Evolutionary conservation across 495 filamentous ascomycete genomes (phyloP).

Genomic region (Annulohypoxylon maeteangense): DNA sequence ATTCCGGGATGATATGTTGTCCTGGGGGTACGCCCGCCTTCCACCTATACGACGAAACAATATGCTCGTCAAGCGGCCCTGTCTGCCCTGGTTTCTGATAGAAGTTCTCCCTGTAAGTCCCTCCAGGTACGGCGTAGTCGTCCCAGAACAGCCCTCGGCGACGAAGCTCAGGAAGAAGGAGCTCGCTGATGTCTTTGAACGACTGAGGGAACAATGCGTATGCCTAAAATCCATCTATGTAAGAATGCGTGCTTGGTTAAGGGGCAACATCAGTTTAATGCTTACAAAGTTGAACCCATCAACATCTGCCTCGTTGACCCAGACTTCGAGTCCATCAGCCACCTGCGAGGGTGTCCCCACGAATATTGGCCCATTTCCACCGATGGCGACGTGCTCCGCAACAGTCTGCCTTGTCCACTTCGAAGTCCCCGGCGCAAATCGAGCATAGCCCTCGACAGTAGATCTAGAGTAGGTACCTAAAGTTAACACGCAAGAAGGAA

Average conservation of each 20-base stretch:
- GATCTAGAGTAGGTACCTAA: conserved; percentile 35
- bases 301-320: conserved; percentile 67
- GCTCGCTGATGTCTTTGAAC: conserved; percentile 67
- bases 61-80: conserved; percentile 46
- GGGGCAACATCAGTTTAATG: conserved; percentile 18
- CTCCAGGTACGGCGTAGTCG: conserved; percentile 58
- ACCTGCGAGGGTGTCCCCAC: conserved; percentile 65
- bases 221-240: conserved; percentile 48
- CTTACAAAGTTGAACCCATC: conserved; percentile 68
- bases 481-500: neutral
- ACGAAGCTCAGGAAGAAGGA: conserved; percentile 66
- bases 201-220: conserved; percentile 70
- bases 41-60: conserved; percentile 52
- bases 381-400: conserved; percentile 67
- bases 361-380: conserved; percentile 64
- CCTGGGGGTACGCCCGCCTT: conserved; percentile 48
- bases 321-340: conserved; percentile 65
- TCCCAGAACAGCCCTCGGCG: conserved; percentile 61
- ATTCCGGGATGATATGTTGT: conserved; percentile 48
- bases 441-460: conserved; percentile 55
- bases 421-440: conserved; percentile 51
- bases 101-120: conserved; percentile 60
- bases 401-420: conserved; percentile 74
- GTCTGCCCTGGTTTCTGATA: conserved; percentile 47
- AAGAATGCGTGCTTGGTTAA: neutral